These are phyloP conservation scores for Dictyophora rubrovolvata DNA, from an alignment of 768 basidiomycete species.

Conservation along the genomic window DNA sequence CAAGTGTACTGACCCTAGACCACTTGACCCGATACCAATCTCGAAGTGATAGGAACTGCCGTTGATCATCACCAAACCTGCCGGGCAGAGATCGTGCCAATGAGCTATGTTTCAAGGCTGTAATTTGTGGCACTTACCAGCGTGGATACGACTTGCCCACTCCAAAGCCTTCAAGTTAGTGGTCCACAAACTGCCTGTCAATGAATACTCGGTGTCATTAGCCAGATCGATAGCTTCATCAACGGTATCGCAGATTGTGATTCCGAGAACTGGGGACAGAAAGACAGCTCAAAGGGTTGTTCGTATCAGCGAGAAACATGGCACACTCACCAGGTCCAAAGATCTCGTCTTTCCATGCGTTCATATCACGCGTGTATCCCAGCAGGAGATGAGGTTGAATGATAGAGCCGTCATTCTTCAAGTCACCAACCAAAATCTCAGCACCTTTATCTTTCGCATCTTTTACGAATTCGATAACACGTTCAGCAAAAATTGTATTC, in stretches of 20 bases:
- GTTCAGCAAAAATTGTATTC: conserved; percentile 33
- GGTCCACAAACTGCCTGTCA: conserved; percentile 45
- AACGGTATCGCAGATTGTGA: conserved; percentile 35
- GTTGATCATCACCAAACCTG: neutral
- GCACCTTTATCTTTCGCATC: conserved; percentile 37
- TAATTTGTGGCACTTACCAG: conserved; percentile 26
- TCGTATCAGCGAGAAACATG: neutral
- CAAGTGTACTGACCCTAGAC: neutral
- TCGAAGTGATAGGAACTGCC: neutral
- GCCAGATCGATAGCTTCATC: conserved; percentile 50
- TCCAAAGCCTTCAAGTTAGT: conserved; percentile 30
- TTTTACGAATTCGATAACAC: conserved; percentile 31
- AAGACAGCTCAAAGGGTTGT: neutral
- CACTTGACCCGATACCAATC: neutral
- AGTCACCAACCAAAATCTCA: conserved; percentile 35
- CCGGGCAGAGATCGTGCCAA: neutral
- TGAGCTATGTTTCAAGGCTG: too few species aligned
- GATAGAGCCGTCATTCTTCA: conserved; percentile 27
- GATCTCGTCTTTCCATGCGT: conserved; percentile 46
- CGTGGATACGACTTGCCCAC: conserved; percentile 37
- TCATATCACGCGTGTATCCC: conserved; percentile 38
- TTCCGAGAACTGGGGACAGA: conserved; percentile 28
- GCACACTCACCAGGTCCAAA: conserved; percentile 43
- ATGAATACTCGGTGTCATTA: conserved; percentile 42
- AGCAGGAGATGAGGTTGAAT: conserved; percentile 42